Evolutionary conservation across 2,329 filamentous ascomycete species (phyloP).

Genomic region (Conoideocrella luteorostrata): DNA sequence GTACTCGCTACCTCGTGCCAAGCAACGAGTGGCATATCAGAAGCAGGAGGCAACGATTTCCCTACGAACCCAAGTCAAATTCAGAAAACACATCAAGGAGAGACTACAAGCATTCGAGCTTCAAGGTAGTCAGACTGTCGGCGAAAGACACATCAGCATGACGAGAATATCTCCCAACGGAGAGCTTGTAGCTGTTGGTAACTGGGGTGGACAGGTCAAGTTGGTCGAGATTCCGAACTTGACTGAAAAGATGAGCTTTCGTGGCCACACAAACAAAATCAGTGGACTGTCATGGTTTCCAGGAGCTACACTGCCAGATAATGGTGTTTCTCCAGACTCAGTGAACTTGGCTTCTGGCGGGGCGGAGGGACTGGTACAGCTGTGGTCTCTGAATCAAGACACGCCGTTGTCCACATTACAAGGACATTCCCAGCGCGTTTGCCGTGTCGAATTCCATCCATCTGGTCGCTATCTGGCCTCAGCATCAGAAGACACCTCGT

Average conservation of each 20-base stretch:
- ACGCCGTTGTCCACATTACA: constrained; percentile 76
- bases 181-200: constrained; percentile 77
- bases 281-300: constrained; percentile 90
- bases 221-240: constrained; percentile 78
- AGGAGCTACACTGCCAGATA: constrained; percentile 65
- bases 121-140: constrained; percentile 87
- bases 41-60: constrained; percentile 76
- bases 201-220: constrained; percentile 87
- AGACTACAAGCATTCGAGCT: constrained; percentile 77
- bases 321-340: constrained; percentile 62
- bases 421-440: constrained; percentile 82
- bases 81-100: constrained; percentile 84
- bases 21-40: constrained; percentile 68
- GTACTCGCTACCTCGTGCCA: constrained; percentile 78
- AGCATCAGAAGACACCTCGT: constrained; percentile 92
- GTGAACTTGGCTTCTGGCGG: constrained; percentile 89
- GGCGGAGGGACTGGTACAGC: constrained; percentile 77
- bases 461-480: constrained; percentile 86
- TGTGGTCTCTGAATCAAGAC: constrained; percentile 86
- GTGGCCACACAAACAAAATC: constrained; percentile 83
- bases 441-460: constrained; percentile 89
- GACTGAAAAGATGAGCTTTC: constrained; percentile 65
- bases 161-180: constrained; percentile 84
- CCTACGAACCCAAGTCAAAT: constrained; percentile 83
- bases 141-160: constrained; percentile 86